phyloP scores from a whole-genome alignment of 2,329 filamentous ascomycete genomes.

The Monilinia fructigena region DNA sequence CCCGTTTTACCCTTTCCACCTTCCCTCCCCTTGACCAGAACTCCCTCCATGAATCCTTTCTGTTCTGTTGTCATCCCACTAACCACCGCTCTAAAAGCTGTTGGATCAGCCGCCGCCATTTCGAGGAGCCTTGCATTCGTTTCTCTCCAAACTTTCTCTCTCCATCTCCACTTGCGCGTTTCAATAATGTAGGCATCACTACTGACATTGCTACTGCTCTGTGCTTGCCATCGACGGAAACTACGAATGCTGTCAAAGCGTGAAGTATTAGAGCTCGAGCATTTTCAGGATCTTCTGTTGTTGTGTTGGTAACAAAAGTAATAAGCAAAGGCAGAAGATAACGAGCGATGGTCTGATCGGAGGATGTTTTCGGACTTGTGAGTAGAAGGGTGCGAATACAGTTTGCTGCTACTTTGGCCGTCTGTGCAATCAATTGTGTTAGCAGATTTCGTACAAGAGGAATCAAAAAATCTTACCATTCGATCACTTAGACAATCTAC shows the following conservation, averaged over 20 bases:
- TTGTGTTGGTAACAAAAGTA: conserved; percentile 67
- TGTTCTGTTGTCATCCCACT: conserved; percentile 67
- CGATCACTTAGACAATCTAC: conserved; percentile 79
- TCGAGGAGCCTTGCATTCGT: conserved; percentile 77
- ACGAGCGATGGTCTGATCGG: conserved; percentile 71
- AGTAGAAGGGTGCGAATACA: conserved; percentile 84
- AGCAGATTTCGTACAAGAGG: conserved; percentile 12
- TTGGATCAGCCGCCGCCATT: conserved; percentile 72
- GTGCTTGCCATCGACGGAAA: conserved; percentile 47
- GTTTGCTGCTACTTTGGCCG: conserved; percentile 84
- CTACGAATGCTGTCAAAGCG: conserved; percentile 71
- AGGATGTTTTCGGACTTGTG: conserved; percentile 57
- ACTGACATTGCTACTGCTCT: conserved; percentile 67
- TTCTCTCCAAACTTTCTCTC: conserved; percentile 60
- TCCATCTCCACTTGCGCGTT: conserved; percentile 66
- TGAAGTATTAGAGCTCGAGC: conserved; percentile 70
- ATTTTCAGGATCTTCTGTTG: conserved; percentile 76
- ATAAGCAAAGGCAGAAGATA: conserved; percentile 74
- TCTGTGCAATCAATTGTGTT: conserved; percentile 47
- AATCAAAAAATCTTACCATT: conserved; percentile 53
- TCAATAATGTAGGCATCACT: conserved; percentile 73
- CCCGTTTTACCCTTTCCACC: conserved; percentile 42
- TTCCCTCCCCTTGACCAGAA: conserved; percentile 66
- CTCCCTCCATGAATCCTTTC: conserved; percentile 75
- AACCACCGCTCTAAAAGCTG: conserved; percentile 72